Percentiles rank a stretch among this genome's conserved stretches.
These are phyloP conservation scores for Paramyrothecium sp. DNA, from an alignment of 2,329 filamentous ascomycete genomes.

Conservation along the genomic window DNA sequence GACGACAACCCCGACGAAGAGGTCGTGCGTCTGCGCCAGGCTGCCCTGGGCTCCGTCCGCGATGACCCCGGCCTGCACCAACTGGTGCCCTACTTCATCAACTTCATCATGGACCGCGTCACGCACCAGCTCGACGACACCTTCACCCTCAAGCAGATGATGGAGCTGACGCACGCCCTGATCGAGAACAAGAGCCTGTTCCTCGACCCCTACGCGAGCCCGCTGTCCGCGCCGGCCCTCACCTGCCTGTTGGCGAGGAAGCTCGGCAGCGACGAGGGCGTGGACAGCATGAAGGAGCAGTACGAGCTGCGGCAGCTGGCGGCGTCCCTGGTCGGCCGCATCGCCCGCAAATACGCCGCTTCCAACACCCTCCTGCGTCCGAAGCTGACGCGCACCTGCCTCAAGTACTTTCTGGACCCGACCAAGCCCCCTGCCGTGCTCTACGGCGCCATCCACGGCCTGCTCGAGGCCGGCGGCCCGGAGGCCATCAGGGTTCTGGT, in stretches of 20 bases:
- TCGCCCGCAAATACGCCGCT: constrained; percentile 77
- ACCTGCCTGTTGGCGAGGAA: constrained; percentile 83
- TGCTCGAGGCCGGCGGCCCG: constrained; percentile 72
- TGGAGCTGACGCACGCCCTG: constrained; percentile 83
- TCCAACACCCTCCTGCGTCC: constrained; percentile 81
- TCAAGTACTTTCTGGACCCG: constrained; percentile 89
- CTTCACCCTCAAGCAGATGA: constrained; percentile 86
- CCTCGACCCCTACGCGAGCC: constrained; percentile 57
- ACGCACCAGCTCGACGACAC: constrained; percentile 90
- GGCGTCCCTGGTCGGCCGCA: constrained; percentile 74
- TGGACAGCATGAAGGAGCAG: constrained; percentile 57
- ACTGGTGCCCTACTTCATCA: constrained; percentile 92
- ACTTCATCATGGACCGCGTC: constrained; percentile 93
- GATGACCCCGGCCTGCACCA: constrained; percentile 94
- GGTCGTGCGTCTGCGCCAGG: constrained; percentile 69
- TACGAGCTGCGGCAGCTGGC: constrained; percentile 84
- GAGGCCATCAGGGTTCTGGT: constrained; percentile 57
- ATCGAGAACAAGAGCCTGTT: constrained; percentile 82
- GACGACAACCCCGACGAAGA: constrained; percentile 85
- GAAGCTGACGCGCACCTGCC: constrained; percentile 86
- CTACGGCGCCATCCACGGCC: constrained; percentile 82
- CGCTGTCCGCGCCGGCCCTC: constrained; percentile 80
- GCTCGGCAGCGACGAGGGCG: constrained; percentile 59
- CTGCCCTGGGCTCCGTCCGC: constrained; percentile 80
- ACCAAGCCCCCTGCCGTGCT: constrained; percentile 79